Evolutionary conservation across 306 rosid species (phyloP), one percentile per base, ranked within the genome.

Genomic region (Dryas alaskensis): DNA sequence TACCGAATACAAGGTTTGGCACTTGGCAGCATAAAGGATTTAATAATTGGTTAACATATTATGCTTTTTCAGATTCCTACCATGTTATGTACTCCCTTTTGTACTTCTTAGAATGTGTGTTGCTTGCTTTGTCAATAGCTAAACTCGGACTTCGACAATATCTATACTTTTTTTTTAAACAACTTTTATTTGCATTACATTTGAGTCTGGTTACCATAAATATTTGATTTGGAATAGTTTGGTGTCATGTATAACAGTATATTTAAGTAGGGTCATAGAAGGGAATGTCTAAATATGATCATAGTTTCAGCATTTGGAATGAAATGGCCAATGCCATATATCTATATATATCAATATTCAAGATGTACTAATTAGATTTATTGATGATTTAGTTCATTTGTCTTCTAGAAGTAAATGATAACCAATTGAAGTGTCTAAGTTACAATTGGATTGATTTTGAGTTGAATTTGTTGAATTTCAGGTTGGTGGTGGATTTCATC

Each of bases 251-350:
- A 11, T 60, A 31, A 12, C 8, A 45, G 48, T 8, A 2, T 0
- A 45, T 5, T 45, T 8, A 8, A 8, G 48, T 45, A 8, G 8
- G 8, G 48, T 45, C 48, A 5, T 45, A 45, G 6, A 0, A 45
- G 48, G 48, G 8, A 45, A 45, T 45, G 1, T 8, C 8, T 45
- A 0, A 45, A 8, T 45, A 45, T 5, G 48, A 8, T 45, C 8
- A 31, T 45, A 8, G 1, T 45, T 0, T 45, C 45, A 60, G 65
- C 44, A 6, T 66, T 31, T 60, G 45, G 46, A 22, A 60, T 37
- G 55, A 31, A 60, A 60, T 31, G 43, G 19, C 25, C 59, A 70
- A 27, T 70, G 14, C 6, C 66, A 60, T 72, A 11, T 60, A 37
- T 51, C 13, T 67, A 3, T 12, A 10, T 67, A 3, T 12, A 10